Evolutionary conservation across 306 rosid genomes (phyloP).

Genomic region (Rosa multiflora): DNA sequence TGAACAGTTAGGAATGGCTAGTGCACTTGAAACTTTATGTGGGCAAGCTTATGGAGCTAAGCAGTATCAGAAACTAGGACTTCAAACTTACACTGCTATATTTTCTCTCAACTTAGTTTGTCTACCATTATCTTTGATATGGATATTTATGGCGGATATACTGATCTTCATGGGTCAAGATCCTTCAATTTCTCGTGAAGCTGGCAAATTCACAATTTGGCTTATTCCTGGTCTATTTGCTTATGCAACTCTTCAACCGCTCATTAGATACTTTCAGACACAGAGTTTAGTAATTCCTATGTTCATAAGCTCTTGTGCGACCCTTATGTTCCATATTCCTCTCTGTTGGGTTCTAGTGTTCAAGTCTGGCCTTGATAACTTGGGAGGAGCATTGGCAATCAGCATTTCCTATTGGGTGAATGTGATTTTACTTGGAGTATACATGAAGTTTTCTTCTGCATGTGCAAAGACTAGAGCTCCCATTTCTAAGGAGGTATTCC

Average conservation of each 20-base stretch:
- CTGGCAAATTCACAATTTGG: conserved; percentile 54
- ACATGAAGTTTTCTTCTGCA: conserved; percentile 47
- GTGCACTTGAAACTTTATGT: conserved; percentile 47
- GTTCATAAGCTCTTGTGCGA: conserved; percentile 45
- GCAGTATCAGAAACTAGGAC: conserved; percentile 37
- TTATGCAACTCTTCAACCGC: conserved; percentile 54
- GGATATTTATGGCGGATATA: conserved; percentile 58
- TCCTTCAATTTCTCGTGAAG: conserved; percentile 66
- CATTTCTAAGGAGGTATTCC: conserved; percentile 49
- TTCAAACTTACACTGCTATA: conserved; percentile 30
- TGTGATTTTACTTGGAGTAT: too few relatives aligned
- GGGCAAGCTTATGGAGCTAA: conserved; percentile 53
- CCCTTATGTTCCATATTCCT: conserved; percentile 48
- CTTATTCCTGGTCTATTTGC: conserved; percentile 77
- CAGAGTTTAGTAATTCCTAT: conserved; percentile 65
- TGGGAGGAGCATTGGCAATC: conserved; percentile 78
- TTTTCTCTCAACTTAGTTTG: conserved; percentile 54
- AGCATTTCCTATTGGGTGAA: conserved; percentile 67
- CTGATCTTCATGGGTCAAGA: conserved; percentile 70
- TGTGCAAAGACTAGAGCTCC: conserved; percentile 45
- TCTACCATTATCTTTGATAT: conserved; percentile 51
- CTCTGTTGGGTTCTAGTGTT: conserved; percentile 72
- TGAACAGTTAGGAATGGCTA: conserved; percentile 43
- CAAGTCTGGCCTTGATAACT: conserved; percentile 41
- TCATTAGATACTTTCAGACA: conserved; percentile 60